Base-by-base conservation (phyloP, 1,284 basidiomycete genomes). In the Cryptococcus jaspeensis region DNA sequence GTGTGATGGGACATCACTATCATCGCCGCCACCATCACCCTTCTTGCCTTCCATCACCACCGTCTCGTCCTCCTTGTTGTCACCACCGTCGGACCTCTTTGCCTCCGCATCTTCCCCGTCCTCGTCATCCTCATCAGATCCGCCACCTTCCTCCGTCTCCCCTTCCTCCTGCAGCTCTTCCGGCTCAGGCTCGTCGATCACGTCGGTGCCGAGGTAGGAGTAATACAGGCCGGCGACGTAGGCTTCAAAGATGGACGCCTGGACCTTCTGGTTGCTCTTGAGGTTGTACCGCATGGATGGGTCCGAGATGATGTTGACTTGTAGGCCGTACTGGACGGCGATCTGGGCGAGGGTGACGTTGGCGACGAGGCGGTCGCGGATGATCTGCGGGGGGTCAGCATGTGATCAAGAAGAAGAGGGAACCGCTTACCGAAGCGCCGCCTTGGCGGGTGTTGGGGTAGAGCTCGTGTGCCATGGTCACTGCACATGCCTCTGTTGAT, bases 151-250 rank as follows among this genome's bases (percentile, higher is more conserved):
- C 25, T 28, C 25, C 7, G 7, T 32, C 7, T 39, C 36, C 22
- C 38, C 5, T 35, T 25, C 15, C 20, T 40, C 28, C 15, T n/a
- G n/a, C 15, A 20, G 5, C 3, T 35, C n/a, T 20, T 13, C 20
- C 36, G 39, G 40, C 36, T 32, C 36, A 9, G 22, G 28, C 12
- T 28, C 35, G 7, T 20, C 15, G 18, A 6, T 25, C 7, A 20
- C 43, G 5, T 40, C 51, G 18, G 44, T 23, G 15, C 38, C 41
- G n/a, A 71, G 58, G 44, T 56, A 64, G 38, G 66, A 65, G 46
- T 71, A 72, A 52, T 64, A 75, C 16, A 72, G 58, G 9, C 63
- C 69, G 8, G 72, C 72, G 28, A 72, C 61, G 52, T 69, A 75
- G 11, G 68, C 67, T 53, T 75, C 72, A 49, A 75, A 71, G 4